These are phyloP conservation scores for Phialophora expanda DNA, from an alignment of 2,329 filamentous ascomycete genomes.

Conservation along the genomic window DNA sequence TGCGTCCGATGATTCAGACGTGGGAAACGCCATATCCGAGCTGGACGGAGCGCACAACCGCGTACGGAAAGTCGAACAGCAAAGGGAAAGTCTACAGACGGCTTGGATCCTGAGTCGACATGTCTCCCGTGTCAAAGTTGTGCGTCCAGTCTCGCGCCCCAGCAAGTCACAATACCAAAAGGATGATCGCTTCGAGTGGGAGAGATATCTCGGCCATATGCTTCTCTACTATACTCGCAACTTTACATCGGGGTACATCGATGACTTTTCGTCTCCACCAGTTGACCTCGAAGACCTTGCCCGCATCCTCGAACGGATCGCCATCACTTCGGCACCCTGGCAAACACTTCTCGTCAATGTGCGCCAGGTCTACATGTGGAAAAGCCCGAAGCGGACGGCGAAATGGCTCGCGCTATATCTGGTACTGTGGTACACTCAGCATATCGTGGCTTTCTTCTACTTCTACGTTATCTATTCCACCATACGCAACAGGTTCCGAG, in stretches of 20 bases:
- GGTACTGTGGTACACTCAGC: constrained; percentile 47
- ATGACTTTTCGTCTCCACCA: constrained; percentile 44
- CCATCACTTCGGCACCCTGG: constrained; percentile 50
- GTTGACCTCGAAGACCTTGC: constrained; percentile 47
- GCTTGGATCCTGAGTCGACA: constrained; percentile 49
- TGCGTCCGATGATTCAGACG: constrained; percentile 22
- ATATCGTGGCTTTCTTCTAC: constrained; percentile 46
- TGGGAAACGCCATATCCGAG: constrained; percentile 22
- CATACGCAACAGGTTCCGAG: constrained; percentile 42
- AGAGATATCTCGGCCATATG: constrained; percentile 45
- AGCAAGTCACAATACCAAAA: constrained; percentile 40
- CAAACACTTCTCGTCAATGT: constrained; percentile 48
- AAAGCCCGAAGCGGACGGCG: constrained; percentile 44
- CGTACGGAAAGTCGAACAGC: constrained; percentile 44
- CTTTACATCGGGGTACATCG: constrained; percentile 45
- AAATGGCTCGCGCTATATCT: constrained; percentile 47
- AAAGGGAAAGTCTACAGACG: constrained; percentile 46
- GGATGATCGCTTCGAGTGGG: constrained; percentile 43
- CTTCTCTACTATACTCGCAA: constrained; percentile 45
- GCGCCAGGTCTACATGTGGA: constrained; percentile 49
- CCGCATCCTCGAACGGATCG: constrained; percentile 47
- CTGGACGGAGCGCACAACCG: constrained; percentile 34
- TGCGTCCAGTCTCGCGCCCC: constrained; percentile 42
- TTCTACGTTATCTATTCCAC: constrained; percentile 46
- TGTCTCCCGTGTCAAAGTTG: constrained; percentile 46